Evolutionary conservation across 2,329 filamentous ascomycete species (phyloP), one percentile per base, ranked within the genome.

Genomic region (Macroventuria anomochaeta): DNA sequence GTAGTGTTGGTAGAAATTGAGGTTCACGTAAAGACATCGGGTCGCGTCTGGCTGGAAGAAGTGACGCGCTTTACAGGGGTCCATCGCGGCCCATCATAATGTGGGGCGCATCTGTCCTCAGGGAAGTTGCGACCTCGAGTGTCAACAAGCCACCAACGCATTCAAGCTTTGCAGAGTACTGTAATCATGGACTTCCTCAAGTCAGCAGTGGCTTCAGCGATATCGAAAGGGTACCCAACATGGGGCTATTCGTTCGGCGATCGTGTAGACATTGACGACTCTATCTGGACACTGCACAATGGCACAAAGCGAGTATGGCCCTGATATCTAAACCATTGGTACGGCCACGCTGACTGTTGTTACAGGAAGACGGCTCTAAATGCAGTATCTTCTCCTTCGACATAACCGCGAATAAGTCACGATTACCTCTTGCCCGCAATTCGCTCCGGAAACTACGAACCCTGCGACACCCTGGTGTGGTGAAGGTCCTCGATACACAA

Each of bases 361-460:
- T 48, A 46, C 65, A 97, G 92, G 93, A 97, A 78, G 93, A 97
- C 74, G 87, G 91, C 28, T 96, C 92, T 3, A 87, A 91, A 67
- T 99, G 95, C 78, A 97, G 92, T 78, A 93, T 99, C 63, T 96
- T 99, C 78, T 91, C 92, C 64, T 99, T 99, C 80, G 93, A 99
- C 73, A 84, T 96, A 50, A 83, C 83, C 55, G 81, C 89, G 53
- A 93, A 96, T 74, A 91, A 87, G 73, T 87, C 90, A 36, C 87
- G 88, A 49, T 78, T 97, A 18, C 90, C 93, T 33, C 84, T 99
- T 46, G 95, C 95, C 46, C 91, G 88, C 76, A 99, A 99, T 79
- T 92, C 93, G 37, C 83, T 97, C 62, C 91, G 93, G 73, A 99
- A 97, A 78, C 84, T 96, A 60, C 88, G 93, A 63, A 99, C 93